These are phyloP conservation scores for Phytopythium vexans DNA, from an alignment of 352 stramenopile genomes.

Conservation along the genomic window DNA sequence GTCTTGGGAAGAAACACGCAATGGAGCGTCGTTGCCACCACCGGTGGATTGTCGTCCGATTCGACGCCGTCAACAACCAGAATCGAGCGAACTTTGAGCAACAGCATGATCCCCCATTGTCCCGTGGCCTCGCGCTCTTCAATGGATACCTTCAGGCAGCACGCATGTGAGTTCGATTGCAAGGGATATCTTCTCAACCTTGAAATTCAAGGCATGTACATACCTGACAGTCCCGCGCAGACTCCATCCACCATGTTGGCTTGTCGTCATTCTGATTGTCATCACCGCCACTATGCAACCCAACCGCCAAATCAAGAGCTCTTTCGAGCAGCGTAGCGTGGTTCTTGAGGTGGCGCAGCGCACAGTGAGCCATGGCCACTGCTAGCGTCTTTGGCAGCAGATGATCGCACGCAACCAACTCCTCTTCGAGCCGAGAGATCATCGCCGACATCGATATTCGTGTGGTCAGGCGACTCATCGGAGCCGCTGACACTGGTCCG, in stretches of 20 bases:
- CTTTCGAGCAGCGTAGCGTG: constrained; percentile 16
- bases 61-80: constrained; percentile 3
- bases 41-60: too few relatives aligned
- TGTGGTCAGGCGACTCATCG: not conserved
- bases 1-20: constrained; percentile 35
- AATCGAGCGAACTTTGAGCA: constrained; percentile 11
- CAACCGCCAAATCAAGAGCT: constrained; percentile 17
- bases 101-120: constrained; percentile 37
- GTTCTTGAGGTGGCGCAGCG: constrained; percentile 9
- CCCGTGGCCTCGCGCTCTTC: constrained; percentile 15
- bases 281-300: not conserved
- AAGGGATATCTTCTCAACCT: too few relatives aligned
- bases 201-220: not conserved
- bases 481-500: too few relatives aligned
- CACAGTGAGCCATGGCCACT: constrained; percentile 5
- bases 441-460: constrained; percentile 13
- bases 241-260: constrained; percentile 14
- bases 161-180: not conserved
- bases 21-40: constrained; percentile 1
- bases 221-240: not conserved
- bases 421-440: constrained; percentile 9
- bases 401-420: constrained; percentile 26
- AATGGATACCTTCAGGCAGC: constrained; percentile 16
- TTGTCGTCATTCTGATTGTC: constrained; percentile 6
- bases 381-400: constrained; percentile 15